Evolutionary conservation across 177 flowering plant genomes (phyloP).

Genomic region (Vitis hybrid): DNA sequence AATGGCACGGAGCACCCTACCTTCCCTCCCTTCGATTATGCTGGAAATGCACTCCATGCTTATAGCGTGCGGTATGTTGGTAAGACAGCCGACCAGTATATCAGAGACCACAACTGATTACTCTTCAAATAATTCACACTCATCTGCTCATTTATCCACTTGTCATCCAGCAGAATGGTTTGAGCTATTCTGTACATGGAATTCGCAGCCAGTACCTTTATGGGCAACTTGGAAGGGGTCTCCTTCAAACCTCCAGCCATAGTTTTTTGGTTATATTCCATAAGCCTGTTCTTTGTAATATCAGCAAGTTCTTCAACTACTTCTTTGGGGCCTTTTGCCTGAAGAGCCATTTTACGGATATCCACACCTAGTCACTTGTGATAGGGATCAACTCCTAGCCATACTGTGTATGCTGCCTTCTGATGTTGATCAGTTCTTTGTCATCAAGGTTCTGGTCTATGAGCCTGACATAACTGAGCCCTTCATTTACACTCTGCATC

Average conservation of each 20-base stretch:
- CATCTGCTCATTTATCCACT: slow-evolving; percentile 7
- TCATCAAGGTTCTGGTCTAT: slow-evolving; percentile 37
- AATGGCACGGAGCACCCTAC: slow-evolving; percentile 32
- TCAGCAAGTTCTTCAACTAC: slow-evolving; percentile 31
- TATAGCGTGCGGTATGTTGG: slow-evolving; percentile 40
- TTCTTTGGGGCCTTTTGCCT: slow-evolving; percentile 33
- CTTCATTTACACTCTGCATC: slow-evolving; percentile 37
- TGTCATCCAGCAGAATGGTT: slow-evolving; percentile 31
- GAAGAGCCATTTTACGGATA: slow-evolving; percentile 34
- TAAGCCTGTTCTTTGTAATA: slow-evolving; percentile 25
- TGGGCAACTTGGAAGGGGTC: slow-evolving; percentile 44
- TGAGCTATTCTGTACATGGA: slow-evolving; percentile 58
- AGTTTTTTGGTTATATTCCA: slow-evolving; percentile 19
- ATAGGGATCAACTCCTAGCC: slow-evolving; percentile 51
- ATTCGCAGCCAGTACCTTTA: slow-evolving; percentile 53
- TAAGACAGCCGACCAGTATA: slow-evolving; percentile 53
- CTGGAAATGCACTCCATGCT: slow-evolving; percentile 31
- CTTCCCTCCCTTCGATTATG: slow-evolving; percentile 41
- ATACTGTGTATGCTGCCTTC: slow-evolving; percentile 54
- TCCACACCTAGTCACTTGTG: slow-evolving; percentile 53
- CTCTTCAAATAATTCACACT: slow-evolving; percentile 29
- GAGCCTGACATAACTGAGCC: slow-evolving; percentile 35
- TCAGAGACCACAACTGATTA: slow-evolving; percentile 36
- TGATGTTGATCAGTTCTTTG: slow-evolving; percentile 24
- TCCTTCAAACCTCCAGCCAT: slow-evolving; percentile 12